Percentiles rank a stretch among this genome's conserved stretches.
These are phyloP conservation scores for Stemphylium beticola DNA, from an alignment of 2,329 filamentous ascomycete genomes.

Conservation along the genomic window DNA sequence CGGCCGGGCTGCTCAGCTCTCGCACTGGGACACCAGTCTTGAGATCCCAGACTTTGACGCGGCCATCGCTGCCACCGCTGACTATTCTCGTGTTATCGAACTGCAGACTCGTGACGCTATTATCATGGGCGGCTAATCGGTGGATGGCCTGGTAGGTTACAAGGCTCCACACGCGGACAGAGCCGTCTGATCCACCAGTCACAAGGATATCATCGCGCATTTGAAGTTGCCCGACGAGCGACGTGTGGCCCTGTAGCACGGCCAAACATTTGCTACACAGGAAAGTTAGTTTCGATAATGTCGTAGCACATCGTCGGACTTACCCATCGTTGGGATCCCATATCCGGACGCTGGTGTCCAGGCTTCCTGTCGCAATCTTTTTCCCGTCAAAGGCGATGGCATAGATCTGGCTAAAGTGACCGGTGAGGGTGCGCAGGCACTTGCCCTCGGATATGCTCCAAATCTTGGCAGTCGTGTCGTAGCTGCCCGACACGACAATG, in stretches of 20 bases:
- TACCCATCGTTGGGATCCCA: conserved; percentile 92
- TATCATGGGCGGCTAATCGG: conserved; percentile 93
- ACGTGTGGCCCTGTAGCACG: conserved; percentile 95
- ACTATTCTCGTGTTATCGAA: conserved; percentile 97
- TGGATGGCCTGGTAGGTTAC: conserved; percentile 91
- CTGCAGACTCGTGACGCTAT: conserved; percentile 95
- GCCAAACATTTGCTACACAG: conserved; percentile 71
- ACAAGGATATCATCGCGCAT: conserved; percentile 95
- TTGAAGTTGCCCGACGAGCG: conserved; percentile 93
- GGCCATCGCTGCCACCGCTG: conserved; percentile 93
- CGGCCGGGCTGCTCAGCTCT: conserved; percentile 87
- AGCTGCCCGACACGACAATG: conserved; percentile 96
- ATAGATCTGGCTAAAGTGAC: conserved; percentile 98
- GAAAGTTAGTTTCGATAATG: conserved; percentile 18
- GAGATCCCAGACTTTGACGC: conserved; percentile 97
- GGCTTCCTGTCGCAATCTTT: conserved; percentile 89
- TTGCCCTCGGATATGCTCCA: conserved; percentile 98
- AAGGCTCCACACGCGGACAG: conserved; percentile 94
- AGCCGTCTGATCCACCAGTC: conserved; percentile 94
- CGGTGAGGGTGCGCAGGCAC: conserved; percentile 86
- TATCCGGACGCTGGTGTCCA: conserved; percentile 95
- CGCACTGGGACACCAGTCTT: conserved; percentile 89
- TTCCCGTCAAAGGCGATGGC: conserved; percentile 96
- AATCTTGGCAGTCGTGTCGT: conserved; percentile 94
- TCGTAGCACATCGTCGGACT: conserved; percentile 47